phyloP scores from a whole-genome alignment of 108 stramenopile species.

The Cyclotella atomus region DNA sequence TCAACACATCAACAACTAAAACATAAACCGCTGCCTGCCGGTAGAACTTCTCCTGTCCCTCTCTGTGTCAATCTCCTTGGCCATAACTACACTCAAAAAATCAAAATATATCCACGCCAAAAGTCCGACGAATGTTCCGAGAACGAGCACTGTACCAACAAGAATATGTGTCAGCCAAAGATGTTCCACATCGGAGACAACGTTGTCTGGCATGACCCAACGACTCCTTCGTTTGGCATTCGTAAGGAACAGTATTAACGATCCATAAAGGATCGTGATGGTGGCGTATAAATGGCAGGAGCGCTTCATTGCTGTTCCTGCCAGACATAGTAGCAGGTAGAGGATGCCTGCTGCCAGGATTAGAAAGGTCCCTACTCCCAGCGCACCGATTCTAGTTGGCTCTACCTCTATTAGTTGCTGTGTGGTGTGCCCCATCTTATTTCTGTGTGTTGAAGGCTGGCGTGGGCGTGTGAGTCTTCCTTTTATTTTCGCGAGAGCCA shows the following conservation, averaged over 20 bases:
- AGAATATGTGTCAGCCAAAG: slow-evolving; percentile 37
- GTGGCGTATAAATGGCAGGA: slow-evolving; percentile 1
- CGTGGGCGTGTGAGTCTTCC: too few relatives aligned
- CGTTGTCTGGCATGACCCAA: slow-evolving; percentile 23
- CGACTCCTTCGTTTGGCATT: slow-evolving; percentile 33
- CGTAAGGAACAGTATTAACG: slow-evolving; percentile 24
- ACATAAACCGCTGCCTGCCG: not conserved
- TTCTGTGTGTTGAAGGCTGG: too few relatives aligned
- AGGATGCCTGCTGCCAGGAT: slow-evolving; percentile 26
- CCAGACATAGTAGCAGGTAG: slow-evolving; percentile 19
- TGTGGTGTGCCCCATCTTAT: too few relatives aligned
- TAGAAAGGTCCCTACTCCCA: slow-evolving; percentile 39
- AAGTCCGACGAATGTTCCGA: slow-evolving; percentile 18
- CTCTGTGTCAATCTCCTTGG: slow-evolving; percentile 26
- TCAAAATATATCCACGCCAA: slow-evolving; percentile 17
- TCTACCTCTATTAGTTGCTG: slow-evolving; percentile 21
- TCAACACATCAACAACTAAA: not conserved
- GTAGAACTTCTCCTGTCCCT: slow-evolving; percentile 6
- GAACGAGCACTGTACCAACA: slow-evolving; percentile 12
- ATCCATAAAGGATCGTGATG: slow-evolving; percentile 16
- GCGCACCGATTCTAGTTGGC: slow-evolving; percentile 27
- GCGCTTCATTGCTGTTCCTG: slow-evolving; percentile 9
- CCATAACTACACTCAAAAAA: slow-evolving; percentile 16
- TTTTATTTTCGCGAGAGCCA: too few relatives aligned
- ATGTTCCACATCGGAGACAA: slow-evolving; percentile 40